These are phyloP conservation scores for Blastobotrys serpentis DNA, from an alignment of 1,139 yeast genomes.

Conservation along the genomic window DNA sequence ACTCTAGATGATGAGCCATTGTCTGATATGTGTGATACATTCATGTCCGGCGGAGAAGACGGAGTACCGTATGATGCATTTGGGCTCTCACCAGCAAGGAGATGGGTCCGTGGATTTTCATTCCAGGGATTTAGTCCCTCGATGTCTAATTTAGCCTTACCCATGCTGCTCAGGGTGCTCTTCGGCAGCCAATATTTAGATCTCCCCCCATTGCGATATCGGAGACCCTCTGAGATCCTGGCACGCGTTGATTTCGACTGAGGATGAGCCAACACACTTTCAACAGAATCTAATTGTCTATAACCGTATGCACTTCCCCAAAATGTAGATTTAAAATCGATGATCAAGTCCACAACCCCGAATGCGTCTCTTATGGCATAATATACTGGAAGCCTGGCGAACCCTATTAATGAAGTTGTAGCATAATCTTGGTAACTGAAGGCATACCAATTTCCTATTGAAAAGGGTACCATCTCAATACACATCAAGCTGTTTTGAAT, in stretches of 20 bases:
- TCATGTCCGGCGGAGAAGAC: background rate
- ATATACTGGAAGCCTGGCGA: conserved; percentile 59
- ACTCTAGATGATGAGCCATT: background rate
- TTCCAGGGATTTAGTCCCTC: background rate
- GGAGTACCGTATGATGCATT: background rate
- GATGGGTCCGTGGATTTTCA: conserved; percentile 2
- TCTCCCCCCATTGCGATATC: conserved; percentile 77
- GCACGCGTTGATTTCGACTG: conserved; percentile 64
- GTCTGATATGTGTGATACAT: background rate
- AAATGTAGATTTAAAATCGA: conserved; percentile 75
- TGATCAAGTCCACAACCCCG: conserved; percentile 69
- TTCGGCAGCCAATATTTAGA: conserved; percentile 81
- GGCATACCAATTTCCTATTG: conserved; percentile 83
- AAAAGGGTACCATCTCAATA: conserved; percentile 80
- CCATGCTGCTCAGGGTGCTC: conserved; percentile 9
- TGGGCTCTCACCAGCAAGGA: background rate
- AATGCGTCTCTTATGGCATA: conserved; percentile 75
- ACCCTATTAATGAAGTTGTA: conserved; percentile 55
- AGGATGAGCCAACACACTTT: conserved; percentile 68
- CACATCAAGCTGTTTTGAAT: conserved; percentile 82
- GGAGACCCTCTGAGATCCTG: conserved; percentile 75
- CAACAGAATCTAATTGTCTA: conserved; percentile 78
- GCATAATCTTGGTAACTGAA: conserved; percentile 77
- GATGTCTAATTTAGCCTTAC: background rate
- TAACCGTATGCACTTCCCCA: conserved; percentile 79